Conservation (phyloP, 371 early-diverging fungal species). For the Actinomucor elegans region DNA sequence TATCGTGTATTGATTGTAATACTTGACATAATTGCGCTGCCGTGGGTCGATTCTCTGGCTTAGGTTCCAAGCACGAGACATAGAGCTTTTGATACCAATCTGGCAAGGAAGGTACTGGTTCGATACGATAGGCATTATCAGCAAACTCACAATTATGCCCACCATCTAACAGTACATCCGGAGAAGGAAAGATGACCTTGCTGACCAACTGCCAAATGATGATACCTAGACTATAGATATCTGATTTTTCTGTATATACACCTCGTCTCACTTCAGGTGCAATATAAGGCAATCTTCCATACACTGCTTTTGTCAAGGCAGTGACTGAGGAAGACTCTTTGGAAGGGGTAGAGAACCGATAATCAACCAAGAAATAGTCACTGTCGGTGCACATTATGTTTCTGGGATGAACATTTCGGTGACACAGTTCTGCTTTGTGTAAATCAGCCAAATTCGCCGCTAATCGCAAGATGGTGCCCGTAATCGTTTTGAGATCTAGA, state of each 20-base stretch:
- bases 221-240: constrained; percentile 43
- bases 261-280: constrained; percentile 47
- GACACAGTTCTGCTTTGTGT: constrained; percentile 47
- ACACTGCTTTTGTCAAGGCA: constrained; percentile 41
- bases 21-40: constrained; percentile 34
- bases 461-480: constrained; percentile 43
- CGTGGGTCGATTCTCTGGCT: constrained; percentile 42
- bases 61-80: constrained; percentile 40
- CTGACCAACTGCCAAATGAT: constrained; percentile 51
- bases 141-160: constrained; percentile 19
- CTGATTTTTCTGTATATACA: constrained; percentile 45
- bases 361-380: constrained; percentile 49
- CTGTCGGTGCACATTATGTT: constrained; percentile 46
- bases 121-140: constrained; percentile 42
- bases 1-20: constrained; percentile 36
- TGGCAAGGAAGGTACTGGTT: constrained; percentile 40
- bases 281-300: constrained; percentile 43
- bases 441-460: constrained; percentile 41
- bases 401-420: constrained; percentile 47
- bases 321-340: constrained; percentile 42
- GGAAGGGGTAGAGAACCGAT: constrained; percentile 44
- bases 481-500: constrained; percentile 47
- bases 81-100: constrained; percentile 43
- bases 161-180: constrained; percentile 32
- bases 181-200: constrained; percentile 49